phyloP scores from a whole-genome alignment of 805 yeast species.

The Candida fluviatilis region DNA sequence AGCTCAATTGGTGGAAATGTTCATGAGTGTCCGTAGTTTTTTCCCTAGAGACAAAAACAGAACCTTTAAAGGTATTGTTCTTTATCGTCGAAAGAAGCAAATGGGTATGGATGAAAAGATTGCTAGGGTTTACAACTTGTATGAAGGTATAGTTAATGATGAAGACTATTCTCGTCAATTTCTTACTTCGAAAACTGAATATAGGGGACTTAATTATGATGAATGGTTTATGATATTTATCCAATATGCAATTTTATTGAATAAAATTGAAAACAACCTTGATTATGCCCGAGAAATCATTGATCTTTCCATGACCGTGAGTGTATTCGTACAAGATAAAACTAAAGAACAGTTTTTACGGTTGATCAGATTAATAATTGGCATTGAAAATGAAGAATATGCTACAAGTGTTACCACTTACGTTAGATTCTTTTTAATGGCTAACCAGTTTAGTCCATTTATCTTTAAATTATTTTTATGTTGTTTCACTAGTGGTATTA shows the following conservation, averaged over 20 bases:
- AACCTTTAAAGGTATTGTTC: conserved; percentile 62
- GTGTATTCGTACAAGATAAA: conserved; percentile 69
- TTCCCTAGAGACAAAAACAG: conserved; percentile 74
- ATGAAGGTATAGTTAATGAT: conserved; percentile 47
- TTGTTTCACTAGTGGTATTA: conserved; percentile 58
- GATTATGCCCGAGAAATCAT: conserved; percentile 49
- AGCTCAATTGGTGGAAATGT: conserved; percentile 76
- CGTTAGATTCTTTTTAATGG: conserved; percentile 59
- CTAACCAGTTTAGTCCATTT: conserved; percentile 72
- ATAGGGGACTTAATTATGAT: conserved; percentile 72
- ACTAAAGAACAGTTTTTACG: conserved; percentile 55
- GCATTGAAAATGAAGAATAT: conserved; percentile 44
- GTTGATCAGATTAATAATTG: conserved; percentile 65
- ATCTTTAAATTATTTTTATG: conserved; percentile 63
- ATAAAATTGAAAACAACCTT: conserved; percentile 61
- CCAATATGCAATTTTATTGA: conserved; percentile 67
- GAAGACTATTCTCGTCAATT: conserved; percentile 25
- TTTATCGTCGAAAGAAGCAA: conserved; percentile 55
- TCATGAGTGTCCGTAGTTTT: conserved; percentile 71
- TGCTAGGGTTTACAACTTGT: conserved; percentile 60
- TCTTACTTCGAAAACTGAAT: conserved; percentile 51
- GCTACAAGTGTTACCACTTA: conserved; percentile 48
- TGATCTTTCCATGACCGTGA: conserved; percentile 71
- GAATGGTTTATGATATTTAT: conserved; percentile 85
- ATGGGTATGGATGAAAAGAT: conserved; percentile 71